Evolutionary conservation across 768 basidiomycete species (phyloP), one percentile per base, ranked within the genome.

Genomic region (Cyclocybe cylindracea): DNA sequence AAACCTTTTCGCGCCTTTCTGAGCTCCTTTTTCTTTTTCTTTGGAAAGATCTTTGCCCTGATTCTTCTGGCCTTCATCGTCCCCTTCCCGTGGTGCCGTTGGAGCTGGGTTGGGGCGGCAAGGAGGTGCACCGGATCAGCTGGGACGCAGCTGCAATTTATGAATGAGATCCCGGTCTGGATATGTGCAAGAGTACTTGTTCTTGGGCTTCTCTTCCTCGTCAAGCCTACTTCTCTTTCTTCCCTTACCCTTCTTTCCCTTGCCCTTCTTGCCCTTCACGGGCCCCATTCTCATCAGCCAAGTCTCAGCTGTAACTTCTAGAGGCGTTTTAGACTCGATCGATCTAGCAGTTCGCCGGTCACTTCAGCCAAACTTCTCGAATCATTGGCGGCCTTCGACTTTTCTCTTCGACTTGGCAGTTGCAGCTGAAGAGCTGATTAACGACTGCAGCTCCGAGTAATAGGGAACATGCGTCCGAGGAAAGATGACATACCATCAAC

Each of bases 21-120:
- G 54, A 96, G 75, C 66, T 87, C 97, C 95, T 73, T 98, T 98
- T 78, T 98, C 92, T 68, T 96, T 97, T n/a, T n/a, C n/a, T 75
- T 98, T 98, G 13, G 88, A 86, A 34, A 97, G 70, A 96, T 66
- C 70, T 87, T 85, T 3, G 75, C 10, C 82, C 90, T 44, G 70
- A 70, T 45, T 78, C 85, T 31, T 79, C 82, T 36, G 69, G 79
- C n/a, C 85, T 6, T 78, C 83, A 18, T 73, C 80, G 16, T 75
- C n/a, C 31, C 66, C 69, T 36, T 68, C 73, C 19, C 69, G n/a
- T 44, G 19, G 61, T 46, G 64, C 50, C 38, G 62, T 48, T 14
- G 68, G 58, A 18, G 70, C 54, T 24, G 58, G 59, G 47, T 43
- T n/a, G 61, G 54, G n/a, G 61, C 50, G n/a, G 61, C 44, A 36